These are phyloP conservation scores for Tetrapisispora iriomotensis DNA, from an alignment of 805 yeast species.

Conservation along the genomic window DNA sequence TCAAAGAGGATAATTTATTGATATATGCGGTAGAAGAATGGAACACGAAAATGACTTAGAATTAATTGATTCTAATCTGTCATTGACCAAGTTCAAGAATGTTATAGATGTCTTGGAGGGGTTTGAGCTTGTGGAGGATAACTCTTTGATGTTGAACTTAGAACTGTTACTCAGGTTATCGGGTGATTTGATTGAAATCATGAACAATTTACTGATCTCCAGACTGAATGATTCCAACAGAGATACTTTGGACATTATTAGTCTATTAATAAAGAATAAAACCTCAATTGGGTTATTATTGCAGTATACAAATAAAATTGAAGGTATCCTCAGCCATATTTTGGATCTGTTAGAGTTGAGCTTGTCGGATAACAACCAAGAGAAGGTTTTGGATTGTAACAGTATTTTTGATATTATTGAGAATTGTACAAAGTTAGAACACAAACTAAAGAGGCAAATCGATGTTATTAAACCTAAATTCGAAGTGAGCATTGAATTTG, in stretches of 20 bases:
- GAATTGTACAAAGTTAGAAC: constrained; percentile 26
- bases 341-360: constrained; percentile 30
- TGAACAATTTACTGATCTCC: not conserved
- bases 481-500: constrained; percentile 35
- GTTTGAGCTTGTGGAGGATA: not conserved
- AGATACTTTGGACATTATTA: not conserved
- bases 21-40: not conserved
- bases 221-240: not conserved
- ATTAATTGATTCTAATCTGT: not conserved
- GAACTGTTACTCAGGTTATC: not conserved
- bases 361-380: constrained; percentile 10
- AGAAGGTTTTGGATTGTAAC: constrained; percentile 7
- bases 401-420: constrained; percentile 26
- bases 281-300: not conserved
- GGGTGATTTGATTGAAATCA: not conserved
- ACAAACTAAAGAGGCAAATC: constrained; percentile 23
- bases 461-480: constrained; percentile 30
- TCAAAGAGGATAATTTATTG: no score
- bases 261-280: not conserved
- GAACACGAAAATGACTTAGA: not conserved
- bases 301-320: not conserved
- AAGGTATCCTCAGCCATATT: constrained; percentile 6
- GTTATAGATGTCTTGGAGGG: not conserved
- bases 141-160: not conserved
- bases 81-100: not conserved